Conservation (phyloP, 257 asterid genomes). For the Solanum commersonii region DNA sequence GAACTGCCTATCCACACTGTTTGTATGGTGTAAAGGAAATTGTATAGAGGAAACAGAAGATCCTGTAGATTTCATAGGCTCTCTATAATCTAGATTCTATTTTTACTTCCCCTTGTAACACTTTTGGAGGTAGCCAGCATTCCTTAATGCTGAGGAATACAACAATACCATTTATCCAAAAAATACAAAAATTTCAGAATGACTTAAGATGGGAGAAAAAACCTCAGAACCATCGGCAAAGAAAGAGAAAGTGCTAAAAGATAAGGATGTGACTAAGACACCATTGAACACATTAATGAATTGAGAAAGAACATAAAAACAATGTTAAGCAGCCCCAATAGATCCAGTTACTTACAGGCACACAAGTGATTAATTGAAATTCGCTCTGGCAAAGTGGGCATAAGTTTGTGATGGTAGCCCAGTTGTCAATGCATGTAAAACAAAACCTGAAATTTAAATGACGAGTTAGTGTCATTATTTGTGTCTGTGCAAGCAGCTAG, state of each 20-base stretch:
- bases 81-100: background rate
- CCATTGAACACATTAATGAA: background rate
- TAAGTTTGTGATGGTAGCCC: constrained; percentile 95
- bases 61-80: background rate
- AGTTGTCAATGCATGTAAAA: constrained; percentile 97
- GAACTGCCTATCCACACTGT: background rate
- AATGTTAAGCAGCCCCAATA: background rate
- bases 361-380: constrained; percentile 96
- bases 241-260: background rate
- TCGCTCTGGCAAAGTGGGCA: constrained; percentile 98
- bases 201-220: background rate
- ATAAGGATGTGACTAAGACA: background rate
- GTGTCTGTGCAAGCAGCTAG: constrained; percentile 9
- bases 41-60: background rate
- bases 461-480: background rate
- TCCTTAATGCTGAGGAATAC: background rate
- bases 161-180: background rate
- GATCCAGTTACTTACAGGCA: constrained; percentile 71
- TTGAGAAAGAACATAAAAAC: background rate
- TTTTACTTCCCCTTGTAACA: background rate
- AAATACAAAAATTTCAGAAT: background rate
- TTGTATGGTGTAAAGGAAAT: background rate
- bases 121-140: background rate
- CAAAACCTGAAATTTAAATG: constrained; percentile 78
- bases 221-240: background rate